Evolutionary conservation across 2,329 filamentous ascomycete species (phyloP).

Genomic region (Diaporthe citriasiana): DNA sequence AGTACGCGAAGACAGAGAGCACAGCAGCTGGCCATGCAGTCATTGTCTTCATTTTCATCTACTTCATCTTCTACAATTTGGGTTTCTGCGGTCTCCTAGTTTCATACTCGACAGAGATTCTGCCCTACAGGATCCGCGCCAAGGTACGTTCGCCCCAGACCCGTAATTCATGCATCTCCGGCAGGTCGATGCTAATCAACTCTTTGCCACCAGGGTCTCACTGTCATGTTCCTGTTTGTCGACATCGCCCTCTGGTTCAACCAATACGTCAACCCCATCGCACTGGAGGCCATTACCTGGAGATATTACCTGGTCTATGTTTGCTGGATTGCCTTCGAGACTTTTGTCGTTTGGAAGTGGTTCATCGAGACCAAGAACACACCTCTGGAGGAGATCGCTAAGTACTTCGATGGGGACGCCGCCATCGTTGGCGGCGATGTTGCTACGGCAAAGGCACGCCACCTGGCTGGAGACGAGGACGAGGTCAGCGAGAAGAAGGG

Average conservation of each 20-base stretch:
- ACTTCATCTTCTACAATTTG: conserved; percentile 48
- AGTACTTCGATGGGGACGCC: conserved; percentile 46
- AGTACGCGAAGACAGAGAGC: conserved; percentile 41
- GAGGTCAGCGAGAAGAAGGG: conserved; percentile 33
- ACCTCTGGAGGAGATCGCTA: conserved; percentile 50
- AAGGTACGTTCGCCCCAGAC: conserved; percentile 44
- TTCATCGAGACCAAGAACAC: conserved; percentile 51
- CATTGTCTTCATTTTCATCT: conserved; percentile 48
- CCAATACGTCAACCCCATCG: conserved; percentile 56
- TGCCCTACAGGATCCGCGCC: conserved; percentile 49
- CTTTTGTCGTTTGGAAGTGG: conserved; percentile 44
- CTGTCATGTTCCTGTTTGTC: conserved; percentile 61
- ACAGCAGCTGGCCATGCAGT: conserved; percentile 49
- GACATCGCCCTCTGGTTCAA: conserved; percentile 53
- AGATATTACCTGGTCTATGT: conserved; percentile 57
- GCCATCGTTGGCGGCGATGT: conserved; percentile 43
- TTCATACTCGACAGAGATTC: conserved; percentile 48
- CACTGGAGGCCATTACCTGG: conserved; percentile 53
- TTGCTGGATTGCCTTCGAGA: conserved; percentile 53
- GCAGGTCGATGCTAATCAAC: not conserved
- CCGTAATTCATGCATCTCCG: fast-evolving
- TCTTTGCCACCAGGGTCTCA: conserved; percentile 48
- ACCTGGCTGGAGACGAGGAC: conserved; percentile 43
- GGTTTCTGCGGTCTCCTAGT: conserved; percentile 48
- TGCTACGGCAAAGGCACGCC: conserved; percentile 43